Evolutionary conservation across 352 stramenopile species (phyloP).

Genomic region (Phytophthora macrochlamydospora): DNA sequence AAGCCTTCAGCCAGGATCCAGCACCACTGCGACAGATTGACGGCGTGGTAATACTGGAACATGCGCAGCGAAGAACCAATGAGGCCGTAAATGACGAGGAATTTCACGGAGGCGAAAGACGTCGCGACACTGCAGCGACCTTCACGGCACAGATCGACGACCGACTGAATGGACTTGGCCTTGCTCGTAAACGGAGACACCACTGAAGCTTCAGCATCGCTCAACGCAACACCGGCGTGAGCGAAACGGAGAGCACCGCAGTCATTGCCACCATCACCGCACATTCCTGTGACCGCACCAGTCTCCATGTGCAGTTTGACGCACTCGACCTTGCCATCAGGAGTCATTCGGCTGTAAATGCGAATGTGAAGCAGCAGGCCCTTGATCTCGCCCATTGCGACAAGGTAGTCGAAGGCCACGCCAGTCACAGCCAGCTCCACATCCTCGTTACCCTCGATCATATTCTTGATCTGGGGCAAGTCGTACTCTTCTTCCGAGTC

Average conservation of each 20-base stretch:
- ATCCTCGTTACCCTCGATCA: constrained; percentile 26
- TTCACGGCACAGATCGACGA: constrained; percentile 86
- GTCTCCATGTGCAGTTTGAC: constrained; percentile 45
- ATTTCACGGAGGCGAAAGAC: constrained; percentile 87
- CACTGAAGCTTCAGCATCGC: constrained; percentile 71
- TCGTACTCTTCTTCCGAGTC: constrained; percentile 45
- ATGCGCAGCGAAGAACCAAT: constrained; percentile 69
- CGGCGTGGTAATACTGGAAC: constrained; percentile 66
- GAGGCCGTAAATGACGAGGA: constrained; percentile 91
- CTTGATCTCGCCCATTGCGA: constrained; percentile 34
- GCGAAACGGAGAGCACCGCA: constrained; percentile 80
- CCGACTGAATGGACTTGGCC: constrained; percentile 74
- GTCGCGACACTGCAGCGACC: constrained; percentile 86
- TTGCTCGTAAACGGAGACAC: constrained; percentile 86
- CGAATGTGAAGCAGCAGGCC: constrained; percentile 45
- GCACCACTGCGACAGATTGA: constrained; percentile 63
- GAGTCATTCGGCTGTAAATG: constrained; percentile 58
- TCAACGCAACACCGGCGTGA: constrained; percentile 81
- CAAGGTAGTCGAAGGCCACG: constrained; percentile 43
- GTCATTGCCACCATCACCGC: constrained; percentile 75
- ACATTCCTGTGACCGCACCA: constrained; percentile 57
- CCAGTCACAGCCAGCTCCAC: constrained; percentile 55
- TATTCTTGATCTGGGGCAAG: constrained; percentile 34
- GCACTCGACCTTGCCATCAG: constrained; percentile 45
- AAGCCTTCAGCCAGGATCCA: constrained; percentile 75